Evolutionary conservation across 192 early-diverging fungal species (phyloP), one percentile per base, ranked within the genome.

Genomic region (Coemansia sp.): DNA sequence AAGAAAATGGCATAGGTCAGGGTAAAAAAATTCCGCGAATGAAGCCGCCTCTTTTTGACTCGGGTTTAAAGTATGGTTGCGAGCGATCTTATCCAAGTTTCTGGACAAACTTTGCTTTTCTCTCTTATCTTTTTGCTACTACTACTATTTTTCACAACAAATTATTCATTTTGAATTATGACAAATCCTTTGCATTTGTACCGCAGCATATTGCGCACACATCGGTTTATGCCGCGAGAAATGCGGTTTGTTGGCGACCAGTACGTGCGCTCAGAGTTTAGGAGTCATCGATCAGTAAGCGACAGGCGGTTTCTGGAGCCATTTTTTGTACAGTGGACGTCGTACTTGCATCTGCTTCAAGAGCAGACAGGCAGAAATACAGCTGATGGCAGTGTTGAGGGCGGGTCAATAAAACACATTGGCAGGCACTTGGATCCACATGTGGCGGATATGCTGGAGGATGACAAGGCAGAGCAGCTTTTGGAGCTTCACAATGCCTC

Each of bases 211-310:
- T 62, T 85, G 33, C 69, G 79, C 2, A 44, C 57, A 12, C 83
- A 85, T 47, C 65, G 83, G 29, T 67, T 53, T 43, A 67, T 85
- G 41, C 83, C 83, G 12, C 74, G 70, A 12, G 72, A 80, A 52
- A 77, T 85, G 57, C 71, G 83, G 62, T 85, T 80, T 73, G 72
- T 85, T n/a, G 83, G 83, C 20, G 83, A 85, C 70, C 78, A 85
- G 64, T 85, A 85, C 53, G 83, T 85, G 36, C 70, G 75, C 12
- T 67, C 74, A 15, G 83, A 85, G 69, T 85, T 85, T 49, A 66
- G 79, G 41, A 85, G 70, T 65, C 83, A 85, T 62, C 64, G 65
- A 22, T 58, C 66, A 12, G 75, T 85, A 15, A 81, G 69, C 5
- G 83, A 85, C 16, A 66, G 66, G 49, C 72, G 67, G 62, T 78